Percentiles rank a stretch among this genome's conserved stretches.
Conservation (phyloP, 768 basidiomycete species). For the Sarcomyxa edulis region DNA sequence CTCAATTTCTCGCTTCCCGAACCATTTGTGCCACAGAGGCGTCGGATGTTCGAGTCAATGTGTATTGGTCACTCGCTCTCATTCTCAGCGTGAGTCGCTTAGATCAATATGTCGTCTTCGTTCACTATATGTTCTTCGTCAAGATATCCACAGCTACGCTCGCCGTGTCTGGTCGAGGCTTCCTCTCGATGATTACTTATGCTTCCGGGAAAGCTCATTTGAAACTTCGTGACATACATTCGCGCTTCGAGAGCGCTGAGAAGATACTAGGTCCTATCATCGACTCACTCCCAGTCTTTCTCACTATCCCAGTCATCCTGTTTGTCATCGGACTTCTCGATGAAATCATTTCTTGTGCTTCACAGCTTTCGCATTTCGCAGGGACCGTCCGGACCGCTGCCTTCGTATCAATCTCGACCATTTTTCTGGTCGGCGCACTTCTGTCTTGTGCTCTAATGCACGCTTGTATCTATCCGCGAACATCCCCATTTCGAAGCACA, state of each 20-base stretch:
- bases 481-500: slow-evolving; percentile 5
- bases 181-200: slow-evolving; percentile 3
- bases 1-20: background rate
- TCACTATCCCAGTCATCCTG: slow-evolving; percentile 3
- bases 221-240: slow-evolving; percentile 2
- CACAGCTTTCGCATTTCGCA: background rate
- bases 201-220: slow-evolving; percentile 1
- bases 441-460: slow-evolving; percentile 2
- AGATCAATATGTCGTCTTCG: background rate
- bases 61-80: slow-evolving; percentile 7
- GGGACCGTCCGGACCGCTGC: background rate
- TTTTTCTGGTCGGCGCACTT: background rate
- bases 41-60: slow-evolving; percentile 8
- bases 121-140: background rate
- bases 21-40: slow-evolving; percentile 6
- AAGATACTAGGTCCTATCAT: slow-evolving; percentile 2
- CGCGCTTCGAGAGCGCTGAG: slow-evolving; percentile 1
- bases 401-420: background rate
- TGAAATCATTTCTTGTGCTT: slow-evolving; percentile 3
- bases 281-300: slow-evolving; percentile 3
- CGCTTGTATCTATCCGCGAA: slow-evolving; percentile 1
- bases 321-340: slow-evolving; percentile 7
- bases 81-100: slow-evolving; percentile 6
- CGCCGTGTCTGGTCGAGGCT: slow-evolving; percentile 3
- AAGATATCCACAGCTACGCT: slow-evolving; percentile 6